Evolutionary conservation across 192 early-diverging fungal species (phyloP).

Genomic region (Funneliformis geosporum): DNA sequence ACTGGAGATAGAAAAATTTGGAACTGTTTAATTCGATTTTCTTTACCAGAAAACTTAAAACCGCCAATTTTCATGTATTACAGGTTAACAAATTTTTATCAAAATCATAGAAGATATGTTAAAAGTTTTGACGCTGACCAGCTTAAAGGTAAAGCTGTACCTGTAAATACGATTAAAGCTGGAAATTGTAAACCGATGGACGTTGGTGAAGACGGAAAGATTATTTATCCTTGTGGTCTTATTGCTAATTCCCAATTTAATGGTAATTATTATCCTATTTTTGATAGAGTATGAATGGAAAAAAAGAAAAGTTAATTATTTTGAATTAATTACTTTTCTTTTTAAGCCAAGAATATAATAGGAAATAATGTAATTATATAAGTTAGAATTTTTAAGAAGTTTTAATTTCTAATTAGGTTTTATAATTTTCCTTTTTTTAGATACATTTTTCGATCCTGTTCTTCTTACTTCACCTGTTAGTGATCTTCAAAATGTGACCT

Average conservation of each 20-base stretch:
- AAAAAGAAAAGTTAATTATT: too few species aligned
- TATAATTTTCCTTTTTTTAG: constrained; percentile 36
- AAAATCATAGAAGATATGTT: constrained; percentile 97
- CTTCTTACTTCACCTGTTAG: constrained; percentile 55
- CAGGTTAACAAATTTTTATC: constrained; percentile 96
- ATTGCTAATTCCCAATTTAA: constrained; percentile 99
- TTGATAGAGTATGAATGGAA: background rate
- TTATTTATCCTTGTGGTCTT: constrained; percentile 94
- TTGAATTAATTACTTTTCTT: too few species aligned
- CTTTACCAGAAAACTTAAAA: constrained; percentile 65
- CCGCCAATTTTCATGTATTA: constrained; percentile 93
- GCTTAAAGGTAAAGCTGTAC: constrained; percentile 65
- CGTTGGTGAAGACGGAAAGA: constrained; percentile 39
- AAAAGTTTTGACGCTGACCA: constrained; percentile 86
- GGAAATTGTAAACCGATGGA: constrained; percentile 64
- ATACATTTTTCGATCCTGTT: constrained; percentile 61
- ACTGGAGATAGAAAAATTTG: background rate
- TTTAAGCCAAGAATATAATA: too few species aligned
- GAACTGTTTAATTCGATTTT: constrained; percentile 76
- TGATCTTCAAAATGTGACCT: constrained; percentile 42
- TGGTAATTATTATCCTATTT: constrained; percentile 53
- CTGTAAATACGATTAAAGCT: constrained; percentile 43
- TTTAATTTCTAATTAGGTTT: background rate
- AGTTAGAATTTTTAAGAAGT: too few species aligned
- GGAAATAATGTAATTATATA: too few species aligned